Evolutionary conservation across 768 basidiomycete species (phyloP), one percentile per base, ranked within the genome.

Genomic region (Obba rivulosa): DNA sequence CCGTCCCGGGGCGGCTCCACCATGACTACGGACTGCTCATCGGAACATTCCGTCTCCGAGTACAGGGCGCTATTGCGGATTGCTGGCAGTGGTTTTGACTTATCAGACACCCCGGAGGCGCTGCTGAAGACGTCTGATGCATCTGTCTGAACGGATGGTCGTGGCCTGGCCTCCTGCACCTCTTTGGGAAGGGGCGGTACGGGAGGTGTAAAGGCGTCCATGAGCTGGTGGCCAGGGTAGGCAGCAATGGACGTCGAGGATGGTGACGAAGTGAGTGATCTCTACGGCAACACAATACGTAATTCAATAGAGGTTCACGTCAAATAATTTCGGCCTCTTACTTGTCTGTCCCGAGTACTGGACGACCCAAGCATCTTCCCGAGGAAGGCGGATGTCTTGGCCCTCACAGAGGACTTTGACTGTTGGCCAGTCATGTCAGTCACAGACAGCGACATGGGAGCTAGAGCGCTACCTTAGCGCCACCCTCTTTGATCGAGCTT

Each of bases 341-440:
- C 86, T 46, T 81, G 81, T 66, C 84, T 79, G 62, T 88, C 85
- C 42, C 85, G 75, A 24, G 79, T 73, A 25, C 75, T 76, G 41
- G 69, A 73, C 56, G 83, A 77, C 3, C 87, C 86, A 34, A 84
- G 67, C 81, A 92, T 84, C 66, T 83, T 89, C 2, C 86, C 87
- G 54, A 85, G 71, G 61, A 92, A 82, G 40, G 85, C 85, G 57
- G 78, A 85, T n/a, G 87, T 87, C 63, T 87, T 91, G 34, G 80
- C 76, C 53, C 86, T 70, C 49, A 91, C 82, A 5, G 87, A 81
- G 10, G 79, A 76, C 62, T 78, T 88, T 10, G 69, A 58, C 80
- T 81, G 57, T 21, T 25, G 16, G 25, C 11, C 42, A 18, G 8
- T 41, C 57, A 37, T 56, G 34, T 35, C 37, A 34, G n/a, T n/a